These are phyloP conservation scores for Musa beccarii DNA, from an alignment of 176 grass and related monocot species.

Conservation along the genomic window DNA sequence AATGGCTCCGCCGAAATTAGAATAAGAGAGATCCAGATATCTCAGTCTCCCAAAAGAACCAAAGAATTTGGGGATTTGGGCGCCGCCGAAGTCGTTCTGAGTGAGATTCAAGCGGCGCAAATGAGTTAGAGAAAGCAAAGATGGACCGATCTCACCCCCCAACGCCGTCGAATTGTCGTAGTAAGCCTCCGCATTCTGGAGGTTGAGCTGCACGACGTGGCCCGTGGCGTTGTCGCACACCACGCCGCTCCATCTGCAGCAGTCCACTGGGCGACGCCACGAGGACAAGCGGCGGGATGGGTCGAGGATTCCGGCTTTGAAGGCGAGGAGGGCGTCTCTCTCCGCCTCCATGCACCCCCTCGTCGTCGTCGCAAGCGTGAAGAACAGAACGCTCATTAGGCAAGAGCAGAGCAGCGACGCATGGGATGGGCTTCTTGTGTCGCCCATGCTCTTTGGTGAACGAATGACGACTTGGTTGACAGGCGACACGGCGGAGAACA, in stretches of 20 bases:
- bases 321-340: neutral
- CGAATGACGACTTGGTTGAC: too few relatives aligned
- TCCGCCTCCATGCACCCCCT: neutral
- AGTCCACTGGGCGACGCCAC: neutral
- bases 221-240: too few relatives aligned
- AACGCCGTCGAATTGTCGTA: neutral
- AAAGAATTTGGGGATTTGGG: constrained; percentile 28
- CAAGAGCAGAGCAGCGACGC: too few relatives aligned
- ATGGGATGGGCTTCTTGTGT: too few relatives aligned
- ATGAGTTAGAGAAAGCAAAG: neutral
- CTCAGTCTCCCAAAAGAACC: constrained; percentile 29
- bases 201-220: neutral
- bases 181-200: neutral
- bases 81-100: constrained; percentile 12
- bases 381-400: too few relatives aligned
- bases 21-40: constrained; percentile 24
- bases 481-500: too few relatives aligned
- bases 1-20: neutral
- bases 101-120: constrained; percentile 35
- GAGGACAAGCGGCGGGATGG: neutral
- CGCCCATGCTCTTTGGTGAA: too few relatives aligned
- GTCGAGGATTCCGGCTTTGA: neutral
- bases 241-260: too few relatives aligned
- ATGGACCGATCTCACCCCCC: neutral
- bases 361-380: neutral